phyloP scores from a whole-genome alignment of 345 rosid species.

The Brassica incana region DNA sequence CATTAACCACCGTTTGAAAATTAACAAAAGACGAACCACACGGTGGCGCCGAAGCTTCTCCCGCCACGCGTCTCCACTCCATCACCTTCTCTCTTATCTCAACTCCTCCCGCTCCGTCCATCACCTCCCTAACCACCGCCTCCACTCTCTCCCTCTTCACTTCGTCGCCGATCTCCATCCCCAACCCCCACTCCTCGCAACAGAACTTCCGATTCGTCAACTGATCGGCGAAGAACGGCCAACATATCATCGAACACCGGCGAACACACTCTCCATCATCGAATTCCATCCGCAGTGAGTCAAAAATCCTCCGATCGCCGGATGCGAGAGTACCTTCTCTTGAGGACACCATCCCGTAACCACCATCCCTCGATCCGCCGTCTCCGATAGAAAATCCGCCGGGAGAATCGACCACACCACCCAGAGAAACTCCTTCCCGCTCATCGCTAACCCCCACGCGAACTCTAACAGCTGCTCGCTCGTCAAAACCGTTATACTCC shows the following conservation, averaged over 20 bases:
- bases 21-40: conserved; percentile 13
- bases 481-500: conserved; percentile 56
- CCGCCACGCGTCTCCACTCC: conserved; percentile 42
- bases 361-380: conserved; percentile 41
- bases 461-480: conserved; percentile 45
- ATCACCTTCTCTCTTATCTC: conserved; percentile 37
- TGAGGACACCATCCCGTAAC: conserved; percentile 56
- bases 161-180: conserved; percentile 45
- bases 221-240: conserved; percentile 69
- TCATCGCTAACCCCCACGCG: conserved; percentile 63
- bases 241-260: conserved; percentile 52
- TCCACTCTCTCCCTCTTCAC: conserved; percentile 45
- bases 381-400: conserved; percentile 40
- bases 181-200: conserved; percentile 45
- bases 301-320: conserved; percentile 50
- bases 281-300: conserved; percentile 77
- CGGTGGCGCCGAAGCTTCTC: conserved; percentile 27
- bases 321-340: conserved; percentile 51
- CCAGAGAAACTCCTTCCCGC: conserved; percentile 56
- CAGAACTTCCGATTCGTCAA: conserved; percentile 48
- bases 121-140: conserved; percentile 36
- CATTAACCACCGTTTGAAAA: conserved; percentile 16
- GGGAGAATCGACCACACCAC: conserved; percentile 50
- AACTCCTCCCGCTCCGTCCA: conserved; percentile 46
- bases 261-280: conserved; percentile 46